Conservation (phyloP, 2,329 filamentous ascomycete species). For the Pestalotiopsis sp. region DNA sequence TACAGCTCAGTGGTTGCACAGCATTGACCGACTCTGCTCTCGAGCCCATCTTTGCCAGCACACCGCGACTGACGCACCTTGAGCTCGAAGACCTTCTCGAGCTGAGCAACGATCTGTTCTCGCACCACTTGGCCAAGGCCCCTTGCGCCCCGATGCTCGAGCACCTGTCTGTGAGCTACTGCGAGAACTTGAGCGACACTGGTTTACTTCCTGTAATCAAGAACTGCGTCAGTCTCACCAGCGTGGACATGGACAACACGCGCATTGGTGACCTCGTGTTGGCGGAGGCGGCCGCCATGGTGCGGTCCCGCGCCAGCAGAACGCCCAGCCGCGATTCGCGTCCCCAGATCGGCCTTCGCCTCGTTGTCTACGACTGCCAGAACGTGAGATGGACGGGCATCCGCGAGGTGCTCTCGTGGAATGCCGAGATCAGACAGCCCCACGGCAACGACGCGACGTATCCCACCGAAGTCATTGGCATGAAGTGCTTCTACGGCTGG, state of each 20-base stretch:
- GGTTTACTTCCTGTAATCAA: constrained; percentile 85
- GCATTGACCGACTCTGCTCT: constrained; percentile 74
- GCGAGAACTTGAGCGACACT: constrained; percentile 79
- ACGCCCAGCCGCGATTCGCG: constrained; percentile 38
- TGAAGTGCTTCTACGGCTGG: constrained; percentile 95
- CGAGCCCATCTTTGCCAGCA: constrained; percentile 70
- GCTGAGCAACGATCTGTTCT: constrained; percentile 74
- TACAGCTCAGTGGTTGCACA: constrained; percentile 81
- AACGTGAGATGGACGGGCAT: constrained; percentile 93
- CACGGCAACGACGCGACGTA: constrained; percentile 50
- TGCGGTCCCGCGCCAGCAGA: constrained; percentile 62
- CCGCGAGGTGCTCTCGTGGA: constrained; percentile 81
- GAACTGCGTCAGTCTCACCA: constrained; percentile 68
- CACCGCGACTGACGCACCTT: constrained; percentile 78
- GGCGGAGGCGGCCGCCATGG: constrained; percentile 80
- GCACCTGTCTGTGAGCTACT: constrained; percentile 88
- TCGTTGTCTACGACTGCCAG: constrained; percentile 89
- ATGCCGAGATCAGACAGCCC: constrained; percentile 69
- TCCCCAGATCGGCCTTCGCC: constrained; percentile 65
- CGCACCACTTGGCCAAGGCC: constrained; percentile 72
- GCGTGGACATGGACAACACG: constrained; percentile 90
- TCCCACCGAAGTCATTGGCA: constrained; percentile 76
- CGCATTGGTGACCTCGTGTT: constrained; percentile 84
- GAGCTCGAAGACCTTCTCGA: constrained; percentile 85
- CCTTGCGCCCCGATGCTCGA: constrained; percentile 72